Base-by-base conservation (phyloP, 371 early-diverging fungal species). In the Lichtheimia corymbifera region DNA sequence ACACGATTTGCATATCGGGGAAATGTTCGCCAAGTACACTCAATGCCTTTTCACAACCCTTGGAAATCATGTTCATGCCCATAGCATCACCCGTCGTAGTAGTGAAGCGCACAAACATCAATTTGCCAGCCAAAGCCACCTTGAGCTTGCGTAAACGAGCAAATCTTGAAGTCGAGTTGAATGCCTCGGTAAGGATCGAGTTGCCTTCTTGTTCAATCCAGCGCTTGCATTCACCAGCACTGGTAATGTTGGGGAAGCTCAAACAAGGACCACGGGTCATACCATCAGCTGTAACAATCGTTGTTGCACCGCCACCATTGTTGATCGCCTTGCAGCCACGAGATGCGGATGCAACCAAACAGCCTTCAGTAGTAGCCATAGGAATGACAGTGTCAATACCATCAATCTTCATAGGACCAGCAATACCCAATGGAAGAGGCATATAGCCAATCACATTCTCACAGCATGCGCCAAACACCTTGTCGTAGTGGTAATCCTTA, bases 51-150 rank as follows among this genome's bases (percentile, higher is more conserved):
- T 95, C 94, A 65, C 91, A 91, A 18, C 97, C 97, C 73, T 97
- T 97, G 40, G 96, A 95, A 52, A 97, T 96, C 98, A 97, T 97
- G 77, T 97, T 97, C 98, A 97, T 97, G 18, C 98, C 98, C 98
- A 97, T 97, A 2, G 98, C 98, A 71, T 97, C 98, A 43, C 98
- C 98, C 0, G 98, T 97, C 1, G 88, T 84, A 0, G 97, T 95
- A 5, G 88, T 73, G 76, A 97, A 97, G 17, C 97, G 88, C 55
- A 95, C 84, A 58, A 80, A 97, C 4, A 91, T 77, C 50, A 93
- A 67, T 28, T 87, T 80, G 22, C 97, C 97, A 7, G 94, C 94
- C n/a, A 96, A 53, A 5, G 91, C 87, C 14, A 91, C 81, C 82
- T 96, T 96, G 58, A 96, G 76, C 57, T 78, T 78, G 30, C 82